Conservation (phyloP, 1,139 yeast genomes). For the Lizanozyma gosingica region DNA sequence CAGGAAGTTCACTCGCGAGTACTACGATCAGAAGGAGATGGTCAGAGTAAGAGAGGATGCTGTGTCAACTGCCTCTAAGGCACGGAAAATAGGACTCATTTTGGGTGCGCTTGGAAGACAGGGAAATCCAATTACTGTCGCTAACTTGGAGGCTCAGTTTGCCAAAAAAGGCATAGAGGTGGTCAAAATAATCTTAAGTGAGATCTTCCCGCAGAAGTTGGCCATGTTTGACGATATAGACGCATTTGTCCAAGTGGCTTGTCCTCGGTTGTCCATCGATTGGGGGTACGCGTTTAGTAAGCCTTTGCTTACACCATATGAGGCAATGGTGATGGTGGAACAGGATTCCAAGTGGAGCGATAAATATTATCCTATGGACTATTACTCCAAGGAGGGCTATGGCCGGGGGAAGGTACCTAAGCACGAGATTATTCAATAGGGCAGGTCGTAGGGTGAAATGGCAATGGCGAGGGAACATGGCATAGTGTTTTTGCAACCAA, state of each 20-base stretch:
- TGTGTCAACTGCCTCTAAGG: constrained; percentile 38
- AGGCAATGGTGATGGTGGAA: constrained; percentile 83
- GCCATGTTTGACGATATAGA: constrained; percentile 94
- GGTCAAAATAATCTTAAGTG: constrained; percentile 79
- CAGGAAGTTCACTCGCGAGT: constrained; percentile 80
- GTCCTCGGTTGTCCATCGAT: constrained; percentile 92
- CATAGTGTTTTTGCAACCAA: too few relatives aligned
- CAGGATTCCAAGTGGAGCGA: constrained; percentile 62
- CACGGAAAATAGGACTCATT: constrained; percentile 71
- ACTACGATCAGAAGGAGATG: constrained; percentile 81
- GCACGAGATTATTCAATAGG: constrained; percentile 9
- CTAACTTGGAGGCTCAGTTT: constrained; percentile 50
- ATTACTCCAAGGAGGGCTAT: constrained; percentile 82
- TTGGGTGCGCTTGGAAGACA: constrained; percentile 97
- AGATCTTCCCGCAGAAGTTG: constrained; percentile 85
- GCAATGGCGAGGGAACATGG: too few relatives aligned
- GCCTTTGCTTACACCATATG: constrained; percentile 92
- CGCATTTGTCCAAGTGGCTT: constrained; percentile 95
- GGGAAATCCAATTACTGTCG: constrained; percentile 76
- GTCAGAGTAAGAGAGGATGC: constrained; percentile 69
- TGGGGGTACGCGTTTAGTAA: constrained; percentile 98
- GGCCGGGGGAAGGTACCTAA: constrained; percentile 77
- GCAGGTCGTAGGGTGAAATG: neutral
- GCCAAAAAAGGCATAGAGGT: constrained; percentile 51
- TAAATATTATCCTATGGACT: constrained; percentile 87